These are phyloP conservation scores for Umbilicus rupestris DNA, from an alignment of 164 flowering plant species.

Conservation along the genomic window DNA sequence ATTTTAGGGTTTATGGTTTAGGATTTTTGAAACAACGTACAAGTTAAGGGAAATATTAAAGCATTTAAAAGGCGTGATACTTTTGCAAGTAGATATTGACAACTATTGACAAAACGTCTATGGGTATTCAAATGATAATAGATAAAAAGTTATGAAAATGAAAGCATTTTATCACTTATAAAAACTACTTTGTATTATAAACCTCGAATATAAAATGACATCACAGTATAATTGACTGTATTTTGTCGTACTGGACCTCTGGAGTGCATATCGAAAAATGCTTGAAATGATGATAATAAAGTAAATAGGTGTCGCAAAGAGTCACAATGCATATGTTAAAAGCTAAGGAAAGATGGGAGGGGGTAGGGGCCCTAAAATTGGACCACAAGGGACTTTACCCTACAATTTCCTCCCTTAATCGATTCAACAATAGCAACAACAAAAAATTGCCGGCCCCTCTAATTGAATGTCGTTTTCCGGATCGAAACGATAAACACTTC, in stretches of 20 bases:
- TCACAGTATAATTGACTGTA: too few relatives aligned
- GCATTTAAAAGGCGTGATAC: not conserved
- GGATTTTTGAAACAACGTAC: too few relatives aligned
- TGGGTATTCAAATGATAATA: too few relatives aligned
- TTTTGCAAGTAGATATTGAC: not conserved
- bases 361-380: not conserved
- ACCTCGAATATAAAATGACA: too few relatives aligned
- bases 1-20: too few relatives aligned
- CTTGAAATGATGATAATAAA: too few relatives aligned
- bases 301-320: too few relatives aligned
- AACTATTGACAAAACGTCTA: not conserved
- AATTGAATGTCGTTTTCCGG: not conserved
- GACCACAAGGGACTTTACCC: not conserved
- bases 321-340: not conserved
- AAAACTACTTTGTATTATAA: too few relatives aligned
- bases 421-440: conserved; percentile 1
- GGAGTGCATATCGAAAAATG: too few relatives aligned
- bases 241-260: too few relatives aligned
- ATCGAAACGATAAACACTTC: conserved; percentile 1
- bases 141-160: not conserved
- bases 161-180: not conserved
- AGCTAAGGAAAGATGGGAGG: not conserved
- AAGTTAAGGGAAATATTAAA: too few relatives aligned
- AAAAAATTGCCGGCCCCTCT: not conserved
- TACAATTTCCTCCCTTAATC: not conserved